phyloP scores from a whole-genome alignment of 2,329 filamentous ascomycete species.

The Trichoderma arundinaceum region DNA sequence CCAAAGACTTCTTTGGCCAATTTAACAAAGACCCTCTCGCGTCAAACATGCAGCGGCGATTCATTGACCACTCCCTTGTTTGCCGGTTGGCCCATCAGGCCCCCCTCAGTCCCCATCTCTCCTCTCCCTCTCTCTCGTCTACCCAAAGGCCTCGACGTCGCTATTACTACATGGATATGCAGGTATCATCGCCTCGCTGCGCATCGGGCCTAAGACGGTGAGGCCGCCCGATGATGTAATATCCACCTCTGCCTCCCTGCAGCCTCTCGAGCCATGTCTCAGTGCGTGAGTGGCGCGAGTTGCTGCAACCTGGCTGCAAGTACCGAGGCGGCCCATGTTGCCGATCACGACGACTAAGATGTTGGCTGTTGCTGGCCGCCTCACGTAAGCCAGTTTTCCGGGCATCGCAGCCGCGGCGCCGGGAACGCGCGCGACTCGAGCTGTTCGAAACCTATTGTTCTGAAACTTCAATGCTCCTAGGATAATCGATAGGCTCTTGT shows the following conservation, averaged over 20 bases:
- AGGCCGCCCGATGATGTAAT: constrained; percentile 19
- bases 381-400: constrained; percentile 13
- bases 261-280: neutral
- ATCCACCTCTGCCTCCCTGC: neutral
- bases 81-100: neutral
- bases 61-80: neutral
- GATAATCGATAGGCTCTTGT: neutral
- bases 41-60: neutral
- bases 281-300: neutral
- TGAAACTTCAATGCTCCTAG: neutral
- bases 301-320: neutral
- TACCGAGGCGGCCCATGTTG: constrained; percentile 2
- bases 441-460: neutral
- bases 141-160: neutral
- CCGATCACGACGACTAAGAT: constrained; percentile 10
- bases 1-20: neutral
- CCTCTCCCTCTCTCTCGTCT: neutral
- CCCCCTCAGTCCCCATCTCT: neutral
- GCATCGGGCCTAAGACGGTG: neutral
- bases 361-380: neutral
- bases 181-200: neutral
- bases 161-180: constrained; percentile 5
- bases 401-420: neutral
- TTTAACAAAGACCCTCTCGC: neutral
- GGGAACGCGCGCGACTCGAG: no score